Evolutionary conservation across 768 basidiomycete species (phyloP).

Genomic region (Cystobasidium onofrii): DNA sequence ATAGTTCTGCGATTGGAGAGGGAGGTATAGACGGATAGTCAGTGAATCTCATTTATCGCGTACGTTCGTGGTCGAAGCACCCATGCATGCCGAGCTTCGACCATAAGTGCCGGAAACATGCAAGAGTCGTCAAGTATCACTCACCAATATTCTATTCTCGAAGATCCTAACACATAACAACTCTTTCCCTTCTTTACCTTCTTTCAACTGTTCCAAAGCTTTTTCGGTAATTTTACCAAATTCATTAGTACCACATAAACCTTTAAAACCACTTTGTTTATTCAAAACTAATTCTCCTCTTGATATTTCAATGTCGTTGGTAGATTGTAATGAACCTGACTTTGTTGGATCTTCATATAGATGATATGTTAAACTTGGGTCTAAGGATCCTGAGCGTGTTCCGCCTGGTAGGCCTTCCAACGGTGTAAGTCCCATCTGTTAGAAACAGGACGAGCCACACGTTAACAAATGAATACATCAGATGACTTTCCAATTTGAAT

Average conservation of each 20-base stretch:
- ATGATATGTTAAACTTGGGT: conserved; percentile 82
- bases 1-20: conserved; percentile 47
- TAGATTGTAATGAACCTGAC: conserved; percentile 16
- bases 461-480: too few species aligned
- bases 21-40: conserved; percentile 47
- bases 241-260: conserved; percentile 48
- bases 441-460: neutral
- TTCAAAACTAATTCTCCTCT: conserved; percentile 48
- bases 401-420: conserved; percentile 76
- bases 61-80: too few species aligned
- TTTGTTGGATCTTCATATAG: conserved; percentile 54
- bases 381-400: conserved; percentile 71
- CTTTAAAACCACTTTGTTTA: conserved; percentile 45
- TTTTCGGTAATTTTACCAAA: conserved; percentile 57
- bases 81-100: too few species aligned
- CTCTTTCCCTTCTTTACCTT: conserved; percentile 46
- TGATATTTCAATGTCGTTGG: conserved; percentile 38
- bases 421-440: conserved; percentile 79
- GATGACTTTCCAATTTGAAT: too few species aligned
- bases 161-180: conserved; percentile 70
- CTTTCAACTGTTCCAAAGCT: conserved; percentile 35
- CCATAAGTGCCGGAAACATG: too few species aligned
- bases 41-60: too few species aligned
- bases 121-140: too few species aligned
- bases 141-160: conserved; percentile 65